Conservation (phyloP, 345 rosid genomes). For the Salix purpurea region DNA sequence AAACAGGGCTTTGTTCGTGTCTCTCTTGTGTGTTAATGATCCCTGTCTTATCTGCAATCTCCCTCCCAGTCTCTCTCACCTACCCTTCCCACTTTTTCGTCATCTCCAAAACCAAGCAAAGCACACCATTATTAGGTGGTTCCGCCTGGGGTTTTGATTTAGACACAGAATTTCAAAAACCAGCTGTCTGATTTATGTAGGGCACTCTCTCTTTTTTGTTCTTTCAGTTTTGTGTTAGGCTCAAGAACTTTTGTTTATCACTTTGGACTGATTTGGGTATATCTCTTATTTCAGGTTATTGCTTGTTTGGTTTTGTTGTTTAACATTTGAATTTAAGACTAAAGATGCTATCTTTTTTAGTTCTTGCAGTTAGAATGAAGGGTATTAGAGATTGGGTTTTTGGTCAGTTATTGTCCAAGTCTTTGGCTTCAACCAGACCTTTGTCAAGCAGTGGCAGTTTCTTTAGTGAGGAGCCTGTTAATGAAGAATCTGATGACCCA, state of each 20-base stretch:
- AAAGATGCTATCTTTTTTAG: neutral
- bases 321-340: neutral
- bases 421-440: constrained; percentile 61
- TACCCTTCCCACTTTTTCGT: neutral
- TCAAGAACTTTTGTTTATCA: neutral
- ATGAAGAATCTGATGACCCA: constrained; percentile 37
- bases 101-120: neutral
- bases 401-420: constrained; percentile 45
- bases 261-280: neutral
- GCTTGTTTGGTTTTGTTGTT: neutral
- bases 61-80: neutral
- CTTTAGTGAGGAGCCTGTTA: constrained; percentile 23
- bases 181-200: neutral
- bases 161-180: neutral
- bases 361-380: constrained; percentile 48
- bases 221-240: neutral
- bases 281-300: neutral
- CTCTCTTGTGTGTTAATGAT: neutral
- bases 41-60: constrained; percentile 8
- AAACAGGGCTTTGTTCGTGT: neutral
- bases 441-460: constrained; percentile 48
- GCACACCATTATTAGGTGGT: neutral
- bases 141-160: neutral
- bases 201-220: neutral
- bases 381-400: constrained; percentile 76